phyloP scores from a whole-genome alignment of 306 rosid species.

The Quercus engelmannii region DNA sequence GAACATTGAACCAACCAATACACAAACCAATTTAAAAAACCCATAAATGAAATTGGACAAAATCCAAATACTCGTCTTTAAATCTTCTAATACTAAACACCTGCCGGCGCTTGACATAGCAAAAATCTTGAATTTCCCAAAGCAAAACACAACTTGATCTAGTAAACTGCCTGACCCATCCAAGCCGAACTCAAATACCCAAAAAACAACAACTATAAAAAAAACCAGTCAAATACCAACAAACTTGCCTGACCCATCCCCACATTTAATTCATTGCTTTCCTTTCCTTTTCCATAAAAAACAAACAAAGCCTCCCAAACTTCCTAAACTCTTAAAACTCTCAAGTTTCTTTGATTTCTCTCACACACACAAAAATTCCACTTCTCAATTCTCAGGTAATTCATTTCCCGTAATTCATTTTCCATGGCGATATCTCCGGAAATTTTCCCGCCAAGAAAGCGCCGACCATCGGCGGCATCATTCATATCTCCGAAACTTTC shows the following conservation, averaged over 20 bases:
- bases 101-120: conserved; percentile 24
- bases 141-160: conserved; percentile 19
- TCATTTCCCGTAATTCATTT: too few species aligned
- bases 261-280: too few species aligned
- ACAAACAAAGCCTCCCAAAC: too few species aligned
- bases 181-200: too few species aligned
- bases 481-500: conserved; percentile 50
- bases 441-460: conserved; percentile 48
- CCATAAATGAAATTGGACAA: too few species aligned
- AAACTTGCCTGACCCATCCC: not conserved
- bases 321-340: too few species aligned
- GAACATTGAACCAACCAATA: too few species aligned
- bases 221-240: conserved; percentile 36
- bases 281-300: too few species aligned
- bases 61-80: too few species aligned
- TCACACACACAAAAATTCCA: not conserved
- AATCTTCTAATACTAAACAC: not conserved
- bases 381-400: not conserved
- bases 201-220: not conserved
- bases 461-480: conserved; percentile 56
- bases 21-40: too few species aligned
- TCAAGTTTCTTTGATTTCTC: not conserved
- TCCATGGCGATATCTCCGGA: conserved; percentile 60
- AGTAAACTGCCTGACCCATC: conserved; percentile 4
- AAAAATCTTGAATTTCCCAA: not conserved